Evolutionary conservation across 1,139 yeast species (phyloP), one percentile per base, ranked within the genome.

Genomic region (Hansenula anomala): DNA sequence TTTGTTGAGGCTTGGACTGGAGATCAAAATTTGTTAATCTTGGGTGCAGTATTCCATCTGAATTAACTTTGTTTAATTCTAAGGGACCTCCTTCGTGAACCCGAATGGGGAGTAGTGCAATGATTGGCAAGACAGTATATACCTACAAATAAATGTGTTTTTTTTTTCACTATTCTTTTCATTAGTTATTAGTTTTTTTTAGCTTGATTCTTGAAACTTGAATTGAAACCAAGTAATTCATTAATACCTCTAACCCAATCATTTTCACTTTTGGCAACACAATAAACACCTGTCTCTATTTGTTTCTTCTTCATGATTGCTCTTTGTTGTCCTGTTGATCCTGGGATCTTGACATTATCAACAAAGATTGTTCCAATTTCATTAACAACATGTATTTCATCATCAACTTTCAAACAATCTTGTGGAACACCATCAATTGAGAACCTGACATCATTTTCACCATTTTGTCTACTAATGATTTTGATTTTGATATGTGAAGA

Each of bases 191-290:
- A 20, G 9, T 20, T 20, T 20, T 20, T 20, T n/a, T 40, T 42
- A 4, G 45, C 40, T 36, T 53, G 58, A 39, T 63, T 58, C 49
- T 80, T 80, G 59, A 90, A 90, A 38, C 87, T 75, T 16, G 89
- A 79, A 57, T 90, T 90, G 69, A 90, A 90, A 3, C 97, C 97
- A 30, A 90, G 64, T 45, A 90, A 69, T 48, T 86, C 90, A 55
- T 90, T 90, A 42, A 90, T 79, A 37, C 94, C 96, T 44, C 75
- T 75, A 2, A 90, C 87, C 97, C 97, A 90, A 58, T 90, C 97
- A 47, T 84, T 82, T 45, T 81, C 88, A 12, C 81, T 71, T 41
- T 80, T 73, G 0, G 95, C 87, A 5, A 90, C 81, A 62, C 97
- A 89, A 82, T 94, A 88, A n/a, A 90, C 78, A 1, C 96, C 95